Percentiles rank a stretch among this genome's conserved stretches.
Conservation (phyloP, 257 asterid species). For the Solanum pennellii region DNA sequence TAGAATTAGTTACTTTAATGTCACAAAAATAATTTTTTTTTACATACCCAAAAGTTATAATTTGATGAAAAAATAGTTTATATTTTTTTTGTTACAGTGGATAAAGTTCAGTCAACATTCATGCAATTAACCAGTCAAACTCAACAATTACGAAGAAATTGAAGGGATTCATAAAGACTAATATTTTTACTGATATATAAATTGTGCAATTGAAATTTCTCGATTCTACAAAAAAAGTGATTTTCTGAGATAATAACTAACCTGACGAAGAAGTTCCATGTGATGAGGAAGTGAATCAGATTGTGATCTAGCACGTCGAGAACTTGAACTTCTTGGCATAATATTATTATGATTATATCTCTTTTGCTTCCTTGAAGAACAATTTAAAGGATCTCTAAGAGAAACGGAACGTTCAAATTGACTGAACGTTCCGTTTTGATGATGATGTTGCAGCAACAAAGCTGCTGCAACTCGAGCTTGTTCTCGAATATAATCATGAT, state of each 20-base stretch:
- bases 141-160: too few relatives aligned
- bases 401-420: slow-evolving; percentile 43
- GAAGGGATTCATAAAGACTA: too few relatives aligned
- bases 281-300: slow-evolving; percentile 29
- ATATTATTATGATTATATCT: background rate
- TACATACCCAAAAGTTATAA: background rate
- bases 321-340: slow-evolving; percentile 23
- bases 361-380: slow-evolving; percentile 8
- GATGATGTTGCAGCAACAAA: slow-evolving; percentile 44
- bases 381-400: slow-evolving; percentile 18
- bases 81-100: background rate
- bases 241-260: too few relatives aligned
- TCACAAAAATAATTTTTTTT: background rate
- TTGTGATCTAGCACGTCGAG: slow-evolving; percentile 9
- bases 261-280: too few relatives aligned
- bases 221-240: accelerated
- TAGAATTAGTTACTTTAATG: background rate
- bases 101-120: background rate
- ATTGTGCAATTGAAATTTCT: too few relatives aligned
- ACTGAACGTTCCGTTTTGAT: slow-evolving; percentile 27
- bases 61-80: background rate
- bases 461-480: slow-evolving; percentile 48
- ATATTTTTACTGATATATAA: too few relatives aligned
- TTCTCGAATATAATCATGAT: slow-evolving; percentile 32
- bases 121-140: too few relatives aligned